A percentile compares a stretch with the other conserved stretches of the same genome.
These are phyloP conservation scores for Candida fluviatilis DNA, from an alignment of 805 yeast genomes.

Conservation along the genomic window DNA sequence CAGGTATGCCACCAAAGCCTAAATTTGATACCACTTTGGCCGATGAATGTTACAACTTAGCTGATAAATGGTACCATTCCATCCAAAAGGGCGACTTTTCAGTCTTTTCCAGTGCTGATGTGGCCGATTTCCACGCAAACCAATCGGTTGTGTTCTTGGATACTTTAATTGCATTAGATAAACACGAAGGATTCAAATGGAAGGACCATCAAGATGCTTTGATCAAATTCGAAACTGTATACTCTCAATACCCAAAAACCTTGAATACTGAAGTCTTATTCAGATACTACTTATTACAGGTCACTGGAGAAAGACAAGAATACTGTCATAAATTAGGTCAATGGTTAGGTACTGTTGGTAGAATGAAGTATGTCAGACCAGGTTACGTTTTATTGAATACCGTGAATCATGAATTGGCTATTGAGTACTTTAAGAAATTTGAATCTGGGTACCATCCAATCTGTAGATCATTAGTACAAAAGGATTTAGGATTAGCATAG, in stretches of 20 bases:
- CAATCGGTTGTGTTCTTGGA: slow-evolving; percentile 81
- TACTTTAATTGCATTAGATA: slow-evolving; percentile 49
- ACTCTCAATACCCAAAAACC: slow-evolving; percentile 44
- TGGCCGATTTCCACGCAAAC: slow-evolving; percentile 59
- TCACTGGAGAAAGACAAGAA: slow-evolving; percentile 46
- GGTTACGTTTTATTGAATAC: slow-evolving; percentile 63
- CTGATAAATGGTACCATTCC: slow-evolving; percentile 56
- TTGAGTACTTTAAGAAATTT: slow-evolving; percentile 56
- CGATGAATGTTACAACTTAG: slow-evolving; percentile 63
- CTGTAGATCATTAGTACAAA: slow-evolving; percentile 75
- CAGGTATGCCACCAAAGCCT: slow-evolving; percentile 90
- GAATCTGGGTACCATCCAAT: slow-evolving; percentile 76
- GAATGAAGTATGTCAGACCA: slow-evolving; percentile 94
- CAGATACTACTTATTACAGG: slow-evolving; percentile 70
- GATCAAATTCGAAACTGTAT: slow-evolving; percentile 28
- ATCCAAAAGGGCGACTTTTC: slow-evolving; percentile 20
- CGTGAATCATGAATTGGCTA: slow-evolving; percentile 65
- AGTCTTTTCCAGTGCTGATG: slow-evolving; percentile 46
- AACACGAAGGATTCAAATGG: slow-evolving; percentile 37
- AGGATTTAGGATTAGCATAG: slow-evolving; percentile 56
- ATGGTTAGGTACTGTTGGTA: slow-evolving; percentile 88
- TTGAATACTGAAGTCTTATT: slow-evolving; percentile 77
- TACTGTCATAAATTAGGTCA: slow-evolving; percentile 57
- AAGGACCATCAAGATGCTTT: slow-evolving; percentile 28
- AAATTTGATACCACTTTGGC: slow-evolving; percentile 75